Percentiles rank a stretch among this genome's conserved stretches.
These are phyloP conservation scores for Stachybotrys echinatus DNA, from an alignment of 2,329 filamentous ascomycete species.

Conservation along the genomic window DNA sequence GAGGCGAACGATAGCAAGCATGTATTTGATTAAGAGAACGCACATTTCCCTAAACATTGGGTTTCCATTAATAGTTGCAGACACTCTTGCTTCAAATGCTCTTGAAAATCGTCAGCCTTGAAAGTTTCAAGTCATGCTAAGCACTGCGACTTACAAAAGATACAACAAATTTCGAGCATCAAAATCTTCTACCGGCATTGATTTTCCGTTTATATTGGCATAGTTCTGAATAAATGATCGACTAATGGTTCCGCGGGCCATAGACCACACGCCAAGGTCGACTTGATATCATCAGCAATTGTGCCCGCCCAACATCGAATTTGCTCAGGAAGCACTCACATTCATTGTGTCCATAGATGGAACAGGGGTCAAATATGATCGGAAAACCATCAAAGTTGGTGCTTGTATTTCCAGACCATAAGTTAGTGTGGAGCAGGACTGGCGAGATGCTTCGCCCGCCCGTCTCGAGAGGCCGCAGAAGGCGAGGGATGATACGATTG, in stretches of 20 bases:
- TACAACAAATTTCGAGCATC: not conserved
- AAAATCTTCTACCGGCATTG: not conserved
- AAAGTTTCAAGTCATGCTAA: not conserved
- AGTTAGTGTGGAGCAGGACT: not conserved
- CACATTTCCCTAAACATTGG: not conserved
- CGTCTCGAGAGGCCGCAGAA: not conserved
- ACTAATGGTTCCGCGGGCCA: not conserved
- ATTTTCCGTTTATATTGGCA: not conserved
- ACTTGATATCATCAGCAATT: not conserved
- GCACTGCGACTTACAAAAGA: not conserved
- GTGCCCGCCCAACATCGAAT: too few species aligned
- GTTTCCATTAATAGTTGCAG: not conserved
- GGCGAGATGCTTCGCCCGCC: not conserved
- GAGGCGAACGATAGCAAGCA: not conserved
- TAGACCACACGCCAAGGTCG: not conserved
- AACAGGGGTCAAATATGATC: not conserved
- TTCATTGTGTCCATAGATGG: conserved; percentile 1
- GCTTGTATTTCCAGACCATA: not conserved
- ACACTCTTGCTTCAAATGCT: not conserved
- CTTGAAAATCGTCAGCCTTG: not conserved
- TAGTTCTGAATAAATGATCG: not conserved
- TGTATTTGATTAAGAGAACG: not conserved
- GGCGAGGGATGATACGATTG: not conserved
- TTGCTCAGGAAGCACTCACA: not conserved
- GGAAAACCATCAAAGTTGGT: not conserved